Evolutionary conservation across 1,284 basidiomycete genomes (phyloP), one percentile per base, ranked within the genome.

Genomic region (Mrakiaceae sp.): DNA sequence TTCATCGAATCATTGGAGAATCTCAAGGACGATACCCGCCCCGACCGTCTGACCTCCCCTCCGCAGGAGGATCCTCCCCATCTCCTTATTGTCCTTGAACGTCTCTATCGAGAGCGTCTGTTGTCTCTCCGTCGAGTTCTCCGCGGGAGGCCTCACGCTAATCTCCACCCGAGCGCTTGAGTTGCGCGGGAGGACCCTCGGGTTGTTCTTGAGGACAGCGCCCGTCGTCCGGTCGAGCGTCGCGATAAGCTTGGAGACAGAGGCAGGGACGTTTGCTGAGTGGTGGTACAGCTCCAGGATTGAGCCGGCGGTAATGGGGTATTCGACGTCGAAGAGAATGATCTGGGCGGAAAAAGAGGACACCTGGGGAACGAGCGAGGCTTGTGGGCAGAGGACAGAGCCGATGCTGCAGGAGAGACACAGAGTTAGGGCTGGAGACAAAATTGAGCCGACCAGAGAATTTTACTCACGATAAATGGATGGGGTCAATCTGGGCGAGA

Each of bases 271-370:
- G 73, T 98, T 91, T 63, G 85, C 83, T 1, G 91, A 93, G 74
- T 98, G 93, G 74, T 97, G 91, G 79, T 91, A 98, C 4, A 98
- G 78, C 73, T 97, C 93, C 64, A 95, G 87, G 50, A 90, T 85
- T 63, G 90, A 83, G 48, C 95, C 96, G 0, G 85, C 81, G 14
- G 87, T 90, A 69, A 99, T 88, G 0, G 96, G 96, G 52, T 90
- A 82, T 67, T 88, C 83, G 5, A 94, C 84, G 73, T 98, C 94
- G 73, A 99, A 98, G 2, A 97, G 84, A 62, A 99, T 88, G 69
- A 99, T 85, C 68, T 92, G 85, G 1, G 92, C 92, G 1, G 81
- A 83, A 74, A 98, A 95, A 5, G 79, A 78, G 1, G 83, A 84
- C 1, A 84, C 87, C 14, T 98, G 79, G 2, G 87, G 88, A 8